phyloP scores from a whole-genome alignment of 768 basidiomycete genomes.

The Daedaleopsis nitida region DNA sequence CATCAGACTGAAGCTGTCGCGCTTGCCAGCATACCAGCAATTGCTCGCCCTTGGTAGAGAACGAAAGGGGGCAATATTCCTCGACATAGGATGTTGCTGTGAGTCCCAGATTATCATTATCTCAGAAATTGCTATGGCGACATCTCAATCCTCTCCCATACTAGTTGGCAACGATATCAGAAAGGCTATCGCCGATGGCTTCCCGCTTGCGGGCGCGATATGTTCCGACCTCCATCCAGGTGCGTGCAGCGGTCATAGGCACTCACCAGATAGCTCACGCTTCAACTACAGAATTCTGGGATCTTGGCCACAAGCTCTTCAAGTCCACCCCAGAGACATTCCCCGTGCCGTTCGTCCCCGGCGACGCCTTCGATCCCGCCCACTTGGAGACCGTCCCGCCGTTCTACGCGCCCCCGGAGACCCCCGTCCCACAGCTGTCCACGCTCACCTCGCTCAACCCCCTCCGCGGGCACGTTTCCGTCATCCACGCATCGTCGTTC shows the following conservation, averaged over 20 bases:
- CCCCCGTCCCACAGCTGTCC: slow-evolving; percentile 28
- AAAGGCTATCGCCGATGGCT: slow-evolving; percentile 45
- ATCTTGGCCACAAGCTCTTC: slow-evolving; percentile 64
- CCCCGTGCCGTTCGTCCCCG: slow-evolving; percentile 55
- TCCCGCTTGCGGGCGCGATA: slow-evolving; percentile 40
- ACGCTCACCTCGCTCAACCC: slow-evolving; percentile 38
- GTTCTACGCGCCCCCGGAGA: not conserved
- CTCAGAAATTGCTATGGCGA: not conserved
- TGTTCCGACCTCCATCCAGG: slow-evolving; percentile 42
- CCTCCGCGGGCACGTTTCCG: slow-evolving; percentile 47
- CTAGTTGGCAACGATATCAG: slow-evolving; percentile 46
- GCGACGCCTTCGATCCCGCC: slow-evolving; percentile 51
- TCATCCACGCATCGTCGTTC: slow-evolving; percentile 50
- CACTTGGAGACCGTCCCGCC: slow-evolving; percentile 34
- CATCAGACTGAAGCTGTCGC: slow-evolving; percentile 28
- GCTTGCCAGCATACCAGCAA: slow-evolving; percentile 27
- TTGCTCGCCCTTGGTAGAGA: slow-evolving; percentile 40
- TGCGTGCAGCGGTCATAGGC: slow-evolving; percentile 9
- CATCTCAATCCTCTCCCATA: not conserved
- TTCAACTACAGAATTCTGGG: slow-evolving; percentile 55
- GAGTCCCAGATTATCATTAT: slow-evolving; percentile 14
- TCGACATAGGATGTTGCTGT: slow-evolving; percentile 52
- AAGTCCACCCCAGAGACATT: slow-evolving; percentile 51
- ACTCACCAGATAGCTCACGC: not conserved
- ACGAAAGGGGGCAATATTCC: slow-evolving; percentile 38